Evolutionary conservation across 75 land plant species (phyloP).

Genomic region (Sequoiadendron giganteum): DNA sequence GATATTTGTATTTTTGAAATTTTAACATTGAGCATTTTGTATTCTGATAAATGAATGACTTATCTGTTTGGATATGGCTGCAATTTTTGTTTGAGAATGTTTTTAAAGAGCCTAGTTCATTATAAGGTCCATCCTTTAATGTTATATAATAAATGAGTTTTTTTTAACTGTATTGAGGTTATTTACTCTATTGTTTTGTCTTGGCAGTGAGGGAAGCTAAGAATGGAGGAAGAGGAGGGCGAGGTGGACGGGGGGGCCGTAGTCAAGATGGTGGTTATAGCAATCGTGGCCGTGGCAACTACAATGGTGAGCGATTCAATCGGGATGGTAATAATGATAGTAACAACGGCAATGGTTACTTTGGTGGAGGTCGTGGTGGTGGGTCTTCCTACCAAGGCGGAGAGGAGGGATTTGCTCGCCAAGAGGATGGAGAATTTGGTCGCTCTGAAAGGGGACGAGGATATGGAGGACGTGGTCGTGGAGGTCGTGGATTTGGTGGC

Average conservation of each 20-base stretch:
- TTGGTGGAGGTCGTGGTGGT: constrained; percentile 19
- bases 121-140: background rate
- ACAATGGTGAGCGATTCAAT: constrained; percentile 18
- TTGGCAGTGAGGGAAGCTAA: constrained; percentile 39
- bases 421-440: constrained; percentile 37
- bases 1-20: background rate
- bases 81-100: background rate
- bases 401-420: constrained; percentile 6
- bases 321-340: constrained; percentile 22
- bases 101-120: background rate
- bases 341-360: constrained; percentile 27
- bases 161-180: background rate
- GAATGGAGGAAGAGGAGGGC: constrained; percentile 35
- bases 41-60: background rate
- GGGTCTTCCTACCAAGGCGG: constrained; percentile 16
- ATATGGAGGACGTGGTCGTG: constrained; percentile 36
- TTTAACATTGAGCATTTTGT: background rate
- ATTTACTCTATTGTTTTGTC: background rate
- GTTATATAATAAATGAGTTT: background rate
- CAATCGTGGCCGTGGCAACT: constrained; percentile 39
- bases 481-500: constrained; percentile 46
- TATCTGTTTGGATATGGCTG: background rate
- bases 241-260: constrained; percentile 54
- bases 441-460: constrained; percentile 50
- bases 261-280: constrained; percentile 36